Evolutionary conservation across 805 yeast genomes (phyloP).

Genomic region (Barnettozyma vustinii): DNA sequence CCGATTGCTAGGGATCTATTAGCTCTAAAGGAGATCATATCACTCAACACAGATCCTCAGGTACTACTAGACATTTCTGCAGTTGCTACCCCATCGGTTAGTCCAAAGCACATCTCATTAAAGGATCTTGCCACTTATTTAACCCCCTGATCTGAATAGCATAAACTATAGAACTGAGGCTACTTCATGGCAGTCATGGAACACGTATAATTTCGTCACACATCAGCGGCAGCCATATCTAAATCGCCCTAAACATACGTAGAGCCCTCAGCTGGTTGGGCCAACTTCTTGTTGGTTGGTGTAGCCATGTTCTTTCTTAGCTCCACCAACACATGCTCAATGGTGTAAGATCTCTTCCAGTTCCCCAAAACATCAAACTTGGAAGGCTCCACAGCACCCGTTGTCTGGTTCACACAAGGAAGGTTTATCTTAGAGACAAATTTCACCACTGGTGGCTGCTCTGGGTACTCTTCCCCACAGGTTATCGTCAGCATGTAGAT

Average conservation of each 20-base stretch:
- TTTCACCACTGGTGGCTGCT: conserved; percentile 75
- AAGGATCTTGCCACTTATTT: conserved; percentile 3
- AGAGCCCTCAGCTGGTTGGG: conserved; percentile 90
- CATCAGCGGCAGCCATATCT: not conserved
- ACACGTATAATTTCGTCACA: not conserved
- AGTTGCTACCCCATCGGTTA: conserved; percentile 4
- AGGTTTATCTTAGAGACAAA: conserved; percentile 83
- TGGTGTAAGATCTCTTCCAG: conserved; percentile 88
- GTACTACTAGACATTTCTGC: conserved; percentile 5
- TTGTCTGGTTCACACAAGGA: conserved; percentile 74
- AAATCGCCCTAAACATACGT: conserved; percentile 34
- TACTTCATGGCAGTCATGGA: not conserved
- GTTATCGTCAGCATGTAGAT: conserved; percentile 78
- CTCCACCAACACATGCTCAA: conserved; percentile 90
- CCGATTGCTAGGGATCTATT: conserved; percentile 14
- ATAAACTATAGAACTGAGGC: not conserved
- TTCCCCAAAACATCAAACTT: conserved; percentile 61
- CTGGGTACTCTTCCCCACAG: conserved; percentile 86
- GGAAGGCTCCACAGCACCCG: conserved; percentile 49
- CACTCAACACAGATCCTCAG: conserved; percentile 7
- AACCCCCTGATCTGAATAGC: not conserved
- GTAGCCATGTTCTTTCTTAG: conserved; percentile 87
- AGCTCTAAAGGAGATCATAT: conserved; percentile 13
- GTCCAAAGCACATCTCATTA: conserved; percentile 1
- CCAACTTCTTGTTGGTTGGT: conserved; percentile 72